Evolutionary conservation across 2,329 filamentous ascomycete genomes (phyloP).

Genomic region (Hypomyces rosellus): DNA sequence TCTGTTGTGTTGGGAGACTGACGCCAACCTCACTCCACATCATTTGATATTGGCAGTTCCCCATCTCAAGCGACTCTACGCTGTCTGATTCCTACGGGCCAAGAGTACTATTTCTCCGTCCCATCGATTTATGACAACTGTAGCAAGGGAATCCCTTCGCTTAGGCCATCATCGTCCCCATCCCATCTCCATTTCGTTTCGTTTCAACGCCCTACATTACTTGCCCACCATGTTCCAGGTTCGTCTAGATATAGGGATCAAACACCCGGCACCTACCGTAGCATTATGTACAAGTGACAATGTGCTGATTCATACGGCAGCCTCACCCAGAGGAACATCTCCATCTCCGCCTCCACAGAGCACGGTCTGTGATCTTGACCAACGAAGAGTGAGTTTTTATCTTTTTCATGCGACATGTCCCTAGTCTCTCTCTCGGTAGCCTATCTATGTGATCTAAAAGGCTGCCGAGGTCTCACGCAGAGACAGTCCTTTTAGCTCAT

Average conservation of each 20-base stretch:
- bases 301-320: constrained; percentile 28
- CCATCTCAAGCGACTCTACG: no score
- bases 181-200: not conserved
- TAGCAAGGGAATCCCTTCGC: not conserved
- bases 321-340: constrained; percentile 67
- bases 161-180: not conserved
- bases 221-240: constrained; percentile 16
- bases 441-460: not conserved
- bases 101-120: no score
- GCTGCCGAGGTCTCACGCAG: no score
- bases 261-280: not conserved
- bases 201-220: not conserved
- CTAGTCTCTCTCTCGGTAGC: no score
- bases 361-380: constrained; percentile 75
- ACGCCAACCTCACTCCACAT: no score
- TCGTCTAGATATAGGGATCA: not conserved
- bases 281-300: not conserved
- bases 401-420: no score
- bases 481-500: not conserved
- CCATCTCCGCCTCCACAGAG: constrained; percentile 74
- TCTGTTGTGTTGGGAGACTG: no score
- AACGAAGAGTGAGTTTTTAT: constrained; percentile 60
- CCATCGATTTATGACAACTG: no score
- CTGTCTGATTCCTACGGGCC: no score
- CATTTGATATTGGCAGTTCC: no score